phyloP scores from a whole-genome alignment of 108 stramenopile genomes.

The Phaeodactylum tricornutum region DNA sequence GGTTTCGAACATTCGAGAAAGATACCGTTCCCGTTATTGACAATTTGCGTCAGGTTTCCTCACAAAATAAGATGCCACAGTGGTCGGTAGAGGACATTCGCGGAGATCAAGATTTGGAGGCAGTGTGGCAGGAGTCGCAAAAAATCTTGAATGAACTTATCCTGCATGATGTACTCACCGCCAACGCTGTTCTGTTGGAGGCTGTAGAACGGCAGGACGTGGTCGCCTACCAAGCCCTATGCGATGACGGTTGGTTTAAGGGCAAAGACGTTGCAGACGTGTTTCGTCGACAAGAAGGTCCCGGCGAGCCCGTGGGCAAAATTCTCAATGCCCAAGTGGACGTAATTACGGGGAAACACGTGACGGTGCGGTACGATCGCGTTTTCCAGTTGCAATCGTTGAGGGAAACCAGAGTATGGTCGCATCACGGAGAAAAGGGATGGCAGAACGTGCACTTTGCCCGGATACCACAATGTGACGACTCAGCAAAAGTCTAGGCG shows the following conservation, averaged over 20 bases:
- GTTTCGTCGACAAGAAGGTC: constrained; percentile 18
- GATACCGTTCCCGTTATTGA: constrained; percentile 79
- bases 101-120: constrained; percentile 50
- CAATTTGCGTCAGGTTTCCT: constrained; percentile 28
- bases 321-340: constrained; percentile 33
- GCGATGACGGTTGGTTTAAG: constrained; percentile 30
- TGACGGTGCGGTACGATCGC: constrained; percentile 50
- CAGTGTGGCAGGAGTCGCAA: constrained; percentile 69
- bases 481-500: no score
- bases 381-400: constrained; percentile 11
- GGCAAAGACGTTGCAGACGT: constrained; percentile 1
- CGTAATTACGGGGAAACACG: constrained; percentile 50
- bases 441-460: constrained; percentile 45
- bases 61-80: constrained; percentile 5
- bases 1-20: constrained; percentile 73
- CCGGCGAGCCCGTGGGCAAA: background rate
- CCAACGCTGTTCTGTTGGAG: constrained; percentile 36
- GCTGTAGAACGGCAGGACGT: constrained; percentile 31
- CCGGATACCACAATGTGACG: no score
- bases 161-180: constrained; percentile 58
- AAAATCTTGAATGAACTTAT: constrained; percentile 50
- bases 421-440: constrained; percentile 24
- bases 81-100: constrained; percentile 45
- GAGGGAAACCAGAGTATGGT: constrained; percentile 41
- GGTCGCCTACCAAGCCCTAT: constrained; percentile 22